Conservation (phyloP, 495 filamentous ascomycete genomes). For the Aeminium ludgeri region DNA sequence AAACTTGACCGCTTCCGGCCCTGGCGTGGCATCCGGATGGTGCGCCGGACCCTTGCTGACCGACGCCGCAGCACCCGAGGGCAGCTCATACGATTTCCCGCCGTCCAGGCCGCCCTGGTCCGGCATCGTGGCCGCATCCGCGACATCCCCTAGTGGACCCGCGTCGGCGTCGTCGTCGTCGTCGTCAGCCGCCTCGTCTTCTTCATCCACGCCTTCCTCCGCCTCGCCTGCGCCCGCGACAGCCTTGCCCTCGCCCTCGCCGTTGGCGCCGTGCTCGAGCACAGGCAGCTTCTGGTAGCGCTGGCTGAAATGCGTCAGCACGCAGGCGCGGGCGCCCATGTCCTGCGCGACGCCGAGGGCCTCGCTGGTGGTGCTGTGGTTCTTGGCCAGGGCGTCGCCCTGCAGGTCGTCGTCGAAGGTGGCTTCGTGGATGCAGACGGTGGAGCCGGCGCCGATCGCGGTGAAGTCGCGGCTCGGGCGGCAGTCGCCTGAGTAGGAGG, state of each 20-base stretch:
- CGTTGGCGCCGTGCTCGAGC: slow-evolving; percentile 24
- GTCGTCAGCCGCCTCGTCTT: not conserved
- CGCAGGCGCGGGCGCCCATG: slow-evolving; percentile 59
- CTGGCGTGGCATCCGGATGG: not conserved
- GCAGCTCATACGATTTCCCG: not conserved
- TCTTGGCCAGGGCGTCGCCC: slow-evolving; percentile 70
- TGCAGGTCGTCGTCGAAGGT: slow-evolving; percentile 77
- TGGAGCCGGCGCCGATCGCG: slow-evolving; percentile 51
- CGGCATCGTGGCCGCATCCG: slow-evolving; percentile 6
- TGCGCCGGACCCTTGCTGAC: not conserved
- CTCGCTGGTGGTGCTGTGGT: slow-evolving; percentile 71
- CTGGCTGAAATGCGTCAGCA: slow-evolving; percentile 90
- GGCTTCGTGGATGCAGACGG: slow-evolving; percentile 83
- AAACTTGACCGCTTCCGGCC: slow-evolving; percentile 6
- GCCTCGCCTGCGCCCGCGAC: slow-evolving; percentile 1
- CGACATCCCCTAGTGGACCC: slow-evolving; percentile 5
- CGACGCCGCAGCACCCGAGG: not conserved
- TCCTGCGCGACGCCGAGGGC: slow-evolving; percentile 56
- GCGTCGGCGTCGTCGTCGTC: not conserved
- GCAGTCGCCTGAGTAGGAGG: slow-evolving; percentile 87
- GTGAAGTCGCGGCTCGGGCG: slow-evolving; percentile 56
- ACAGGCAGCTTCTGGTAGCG: slow-evolving; percentile 76
- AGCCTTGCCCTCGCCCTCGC: slow-evolving; percentile 8
- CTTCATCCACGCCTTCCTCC: slow-evolving; percentile 1
- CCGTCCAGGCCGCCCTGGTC: not conserved